Base-by-base conservation (phyloP, 495 filamentous ascomycete genomes). In the Parathielavia hyrcaniae region DNA sequence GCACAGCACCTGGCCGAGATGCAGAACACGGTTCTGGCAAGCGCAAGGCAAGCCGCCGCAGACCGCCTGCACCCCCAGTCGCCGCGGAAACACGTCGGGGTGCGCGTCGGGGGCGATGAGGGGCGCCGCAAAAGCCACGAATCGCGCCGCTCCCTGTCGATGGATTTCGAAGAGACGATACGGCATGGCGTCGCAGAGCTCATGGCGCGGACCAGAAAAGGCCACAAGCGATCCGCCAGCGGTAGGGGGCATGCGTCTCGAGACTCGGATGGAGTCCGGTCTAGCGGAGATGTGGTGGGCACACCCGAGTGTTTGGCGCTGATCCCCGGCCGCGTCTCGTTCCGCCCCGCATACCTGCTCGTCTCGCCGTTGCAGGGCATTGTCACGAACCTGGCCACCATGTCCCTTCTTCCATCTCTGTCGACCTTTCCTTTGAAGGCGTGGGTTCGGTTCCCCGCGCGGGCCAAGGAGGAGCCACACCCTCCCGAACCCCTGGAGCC, bases 331-430 rank as follows among this genome's bases (percentile, higher is more conserved):
- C 53, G 66, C 14, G 57, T 52, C 30, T 36, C 32, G 22, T 68
- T 69, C 22, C 68, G 65, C 12, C 77, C 80, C 8, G 80, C 82
- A 16, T 96, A 93, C 71, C 75, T 97, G 1, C 74, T 96, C 12
- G 76, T 97, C 38, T 95, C 90, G 5, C 91, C 91, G 2, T 76
- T 91, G 4, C 75, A 90, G 23, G 82, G 86, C 1, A 75, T 88
- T 0, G 65, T 85, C 20, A 83, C 79, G 30, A 76, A 71, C 53
- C 71, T 87, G 14, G 72, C 79, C 19, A 88, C 81, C 4, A 64
- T 81, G 57, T 85, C 82, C 22, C 64, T 77, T 47, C 62, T 66
- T 0, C 58, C 60, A 5, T 58, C 26, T 30, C 6, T 66, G 19
- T 58, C 64, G 5, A 51, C 53, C 30, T 13, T 60, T 5, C 50